These are phyloP conservation scores for Lentinula raphanica DNA, from an alignment of 768 basidiomycete species.

Conservation along the genomic window DNA sequence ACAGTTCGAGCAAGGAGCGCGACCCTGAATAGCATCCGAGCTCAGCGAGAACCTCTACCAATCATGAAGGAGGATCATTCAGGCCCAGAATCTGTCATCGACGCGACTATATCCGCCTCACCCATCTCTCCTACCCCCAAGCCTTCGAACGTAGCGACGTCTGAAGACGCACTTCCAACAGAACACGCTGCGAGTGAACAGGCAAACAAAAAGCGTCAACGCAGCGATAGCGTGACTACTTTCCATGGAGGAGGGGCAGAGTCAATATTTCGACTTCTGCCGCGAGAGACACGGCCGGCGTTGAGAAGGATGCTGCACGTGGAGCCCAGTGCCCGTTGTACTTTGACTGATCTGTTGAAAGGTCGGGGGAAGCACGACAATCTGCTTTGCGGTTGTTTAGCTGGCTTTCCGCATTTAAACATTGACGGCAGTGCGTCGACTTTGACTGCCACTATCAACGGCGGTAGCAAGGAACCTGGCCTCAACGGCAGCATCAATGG, in stretches of 20 bases:
- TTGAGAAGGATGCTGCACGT: conserved; percentile 92
- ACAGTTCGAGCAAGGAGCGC: conserved; percentile 2
- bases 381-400: conserved; percentile 71
- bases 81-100: background rate
- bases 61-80: background rate
- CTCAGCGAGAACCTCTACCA: background rate
- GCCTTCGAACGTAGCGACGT: background rate
- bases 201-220: conserved; percentile 21
- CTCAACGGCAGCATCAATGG: conserved; percentile 31
- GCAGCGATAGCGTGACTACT: conserved; percentile 53
- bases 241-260: conserved; percentile 77
- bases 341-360: conserved; percentile 85
- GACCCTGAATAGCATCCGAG: background rate
- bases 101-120: background rate
- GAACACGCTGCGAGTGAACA: conserved; percentile 21
- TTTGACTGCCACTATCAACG: background rate
- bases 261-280: conserved; percentile 93
- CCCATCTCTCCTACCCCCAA: background rate
- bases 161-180: conserved; percentile 6
- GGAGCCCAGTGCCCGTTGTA: conserved; percentile 85
- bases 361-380: conserved; percentile 72
- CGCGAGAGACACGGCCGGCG: conserved; percentile 85
- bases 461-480: conserved; percentile 24
- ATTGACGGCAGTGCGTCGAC: background rate
- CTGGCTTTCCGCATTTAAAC: background rate